A percentile compares a stretch with the other conserved stretches of the same genome.
Conservation (phyloP, 805 yeast genomes). For the Nakazawaea ambrosiae region DNA sequence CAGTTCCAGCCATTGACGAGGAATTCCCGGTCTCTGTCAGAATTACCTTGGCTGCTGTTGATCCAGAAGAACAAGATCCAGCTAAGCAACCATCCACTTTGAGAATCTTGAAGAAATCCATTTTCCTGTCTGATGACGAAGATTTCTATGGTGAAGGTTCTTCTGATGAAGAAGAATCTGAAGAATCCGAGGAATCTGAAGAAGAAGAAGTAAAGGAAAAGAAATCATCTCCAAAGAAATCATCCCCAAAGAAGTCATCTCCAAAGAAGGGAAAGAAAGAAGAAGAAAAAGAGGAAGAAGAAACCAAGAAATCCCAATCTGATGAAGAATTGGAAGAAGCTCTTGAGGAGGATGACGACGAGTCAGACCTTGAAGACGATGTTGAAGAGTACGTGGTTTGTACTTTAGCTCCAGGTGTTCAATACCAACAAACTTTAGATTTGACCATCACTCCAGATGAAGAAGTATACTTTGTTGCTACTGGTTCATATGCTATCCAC, state of each 20-base stretch:
- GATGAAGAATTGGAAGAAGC: constrained; percentile 45
- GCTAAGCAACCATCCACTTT: constrained; percentile 81
- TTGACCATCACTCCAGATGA: constrained; percentile 89
- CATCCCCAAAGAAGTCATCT: constrained; percentile 24
- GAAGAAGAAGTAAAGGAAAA: constrained; percentile 24
- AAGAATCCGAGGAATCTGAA: constrained; percentile 24
- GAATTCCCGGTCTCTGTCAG: constrained; percentile 87
- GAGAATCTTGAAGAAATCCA: constrained; percentile 73
- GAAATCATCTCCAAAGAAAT: constrained; percentile 22
- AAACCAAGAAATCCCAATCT: constrained; percentile 29
- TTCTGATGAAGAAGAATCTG: constrained; percentile 23
- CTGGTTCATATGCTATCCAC: constrained; percentile 93
- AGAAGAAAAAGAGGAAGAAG: constrained; percentile 21
- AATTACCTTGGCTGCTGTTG: constrained; percentile 91
- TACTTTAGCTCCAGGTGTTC: constrained; percentile 81
- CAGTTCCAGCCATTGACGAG: constrained; percentile 79
- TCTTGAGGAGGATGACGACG: constrained; percentile 46
- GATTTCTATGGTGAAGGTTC: constrained; percentile 35
- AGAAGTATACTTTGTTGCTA: constrained; percentile 88
- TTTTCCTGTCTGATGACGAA: constrained; percentile 32
- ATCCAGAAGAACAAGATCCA: constrained; percentile 81
- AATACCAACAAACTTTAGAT: constrained; percentile 86
- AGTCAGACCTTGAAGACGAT: constrained; percentile 62
- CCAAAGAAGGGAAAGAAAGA: constrained; percentile 14
- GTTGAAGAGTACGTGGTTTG: constrained; percentile 81